Evolutionary conservation across 139 green algal genomes (phyloP), one percentile per base, ranked within the genome.

Genomic region (Micractinium sp.): DNA sequence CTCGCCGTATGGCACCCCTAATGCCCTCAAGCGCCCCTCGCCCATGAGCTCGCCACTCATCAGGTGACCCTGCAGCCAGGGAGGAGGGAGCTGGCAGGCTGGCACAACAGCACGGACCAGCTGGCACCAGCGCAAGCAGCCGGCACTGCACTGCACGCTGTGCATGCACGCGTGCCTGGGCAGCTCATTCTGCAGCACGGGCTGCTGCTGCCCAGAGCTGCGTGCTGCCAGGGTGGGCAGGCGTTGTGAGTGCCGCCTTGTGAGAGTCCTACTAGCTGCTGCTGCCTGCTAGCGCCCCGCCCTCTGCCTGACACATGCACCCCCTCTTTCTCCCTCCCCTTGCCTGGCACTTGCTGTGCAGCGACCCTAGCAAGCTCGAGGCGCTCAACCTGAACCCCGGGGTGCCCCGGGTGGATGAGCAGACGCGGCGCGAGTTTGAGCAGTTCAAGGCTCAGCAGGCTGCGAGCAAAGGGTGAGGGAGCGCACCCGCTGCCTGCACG

Each of bases 1-100:
- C 5, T 92, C 91, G 60, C 92, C 92, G 2, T 94, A 94, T 41
- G 92, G 92, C 77, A 95, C 92, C 35, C 92, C 92, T 22, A 93
- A 93, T 63, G 69, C 75, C 25, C 25, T 35, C 63, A 87, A 88
- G 79, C 69, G 84, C 20, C 38, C 82, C 3, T 91, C 86, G 67
- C 88, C 86, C 41, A 86, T 94, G 33, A 81, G 67, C 31, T 92
- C 88, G n/a, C 90, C 90, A n/a, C 87, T 93, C 16, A 78, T 93
- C 69, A 86, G 87, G 87, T 73, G 47, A 56, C 74, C 56, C 27
- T 67, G 63, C 82, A 39, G 36, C 47, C 47, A 16, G 47, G 47
- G 47, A 9, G 47, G 47, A 9, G 9, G 9, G 47, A 9, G 47
- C 47, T 56, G 47, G 47, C 47, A 56, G 47, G 47, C 47, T 9